These are phyloP conservation scores for Alternaria longipes DNA, from an alignment of 2,329 filamentous ascomycete species.

Conservation along the genomic window DNA sequence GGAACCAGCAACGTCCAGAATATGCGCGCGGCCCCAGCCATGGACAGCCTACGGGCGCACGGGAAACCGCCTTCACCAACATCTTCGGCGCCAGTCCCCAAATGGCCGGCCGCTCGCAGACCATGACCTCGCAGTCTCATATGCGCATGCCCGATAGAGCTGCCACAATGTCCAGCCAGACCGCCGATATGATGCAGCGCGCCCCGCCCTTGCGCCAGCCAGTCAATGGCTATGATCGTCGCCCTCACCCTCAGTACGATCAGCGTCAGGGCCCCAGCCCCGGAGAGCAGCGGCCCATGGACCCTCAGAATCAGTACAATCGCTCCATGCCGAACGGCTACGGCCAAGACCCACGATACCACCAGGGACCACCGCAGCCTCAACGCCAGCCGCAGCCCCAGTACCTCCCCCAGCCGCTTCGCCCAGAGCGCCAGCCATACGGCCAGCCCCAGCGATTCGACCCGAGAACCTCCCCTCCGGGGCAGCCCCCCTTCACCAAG, in stretches of 20 bases:
- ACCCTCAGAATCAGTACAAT: constrained; percentile 37
- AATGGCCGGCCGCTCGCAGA: constrained; percentile 82
- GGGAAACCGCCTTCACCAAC: constrained; percentile 94
- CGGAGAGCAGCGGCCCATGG: constrained; percentile 42
- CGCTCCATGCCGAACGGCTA: constrained; percentile 53
- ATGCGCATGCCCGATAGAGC: constrained; percentile 74
- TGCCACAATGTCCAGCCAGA: constrained; percentile 68
- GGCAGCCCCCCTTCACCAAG: constrained; percentile 62
- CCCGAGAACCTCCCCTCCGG: constrained; percentile 61
- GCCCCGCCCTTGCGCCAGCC: constrained; percentile 69
- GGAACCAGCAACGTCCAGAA: constrained; percentile 68
- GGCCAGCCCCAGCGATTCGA: constrained; percentile 77
- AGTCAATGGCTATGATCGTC: constrained; percentile 52
- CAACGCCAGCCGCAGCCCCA: constrained; percentile 62
- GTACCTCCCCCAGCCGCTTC: constrained; percentile 67
- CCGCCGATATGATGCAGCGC: constrained; percentile 66
- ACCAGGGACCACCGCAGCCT: constrained; percentile 47
- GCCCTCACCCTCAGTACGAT: constrained; percentile 42
- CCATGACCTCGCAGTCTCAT: constrained; percentile 83
- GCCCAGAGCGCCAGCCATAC: constrained; percentile 74
- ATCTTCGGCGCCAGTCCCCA: constrained; percentile 90
- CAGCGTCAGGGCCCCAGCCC: constrained; percentile 35
- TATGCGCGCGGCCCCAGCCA: constrained; percentile 63
- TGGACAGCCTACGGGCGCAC: constrained; percentile 68
- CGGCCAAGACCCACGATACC: constrained; percentile 44